Evolutionary conservation across 2,329 filamentous ascomycete genomes (phyloP).

Genomic region (Parasarocladium wereldwijsianum): DNA sequence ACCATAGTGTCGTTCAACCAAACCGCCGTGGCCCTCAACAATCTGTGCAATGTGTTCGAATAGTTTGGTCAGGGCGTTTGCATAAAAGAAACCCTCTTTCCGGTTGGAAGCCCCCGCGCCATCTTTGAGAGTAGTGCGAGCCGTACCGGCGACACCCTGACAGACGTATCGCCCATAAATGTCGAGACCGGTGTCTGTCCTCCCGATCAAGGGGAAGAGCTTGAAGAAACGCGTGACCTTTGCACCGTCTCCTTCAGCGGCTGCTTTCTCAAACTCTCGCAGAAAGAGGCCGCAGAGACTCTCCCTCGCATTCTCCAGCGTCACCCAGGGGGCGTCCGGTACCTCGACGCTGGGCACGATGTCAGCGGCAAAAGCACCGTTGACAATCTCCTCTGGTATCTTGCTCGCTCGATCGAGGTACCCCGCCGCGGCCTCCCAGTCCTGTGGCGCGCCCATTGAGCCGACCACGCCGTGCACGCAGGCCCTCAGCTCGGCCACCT

Average conservation of each 20-base stretch:
- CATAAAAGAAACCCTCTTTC: constrained; percentile 81
- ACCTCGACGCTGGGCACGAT: constrained; percentile 95
- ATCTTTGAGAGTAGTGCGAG: constrained; percentile 66
- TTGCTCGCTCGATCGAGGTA: constrained; percentile 75
- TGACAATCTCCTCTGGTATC: constrained; percentile 65
- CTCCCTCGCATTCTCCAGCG: constrained; percentile 74
- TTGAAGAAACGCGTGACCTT: constrained; percentile 97
- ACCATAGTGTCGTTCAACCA: constrained; percentile 92
- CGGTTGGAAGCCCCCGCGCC: constrained; percentile 30
- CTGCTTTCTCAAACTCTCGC: constrained; percentile 87
- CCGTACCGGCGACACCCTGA: constrained; percentile 76
- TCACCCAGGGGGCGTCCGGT: constrained; percentile 77
- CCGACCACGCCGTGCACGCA: constrained; percentile 90
- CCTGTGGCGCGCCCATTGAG: constrained; percentile 93
- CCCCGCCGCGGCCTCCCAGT: constrained; percentile 92
- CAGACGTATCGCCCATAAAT: constrained; percentile 95
- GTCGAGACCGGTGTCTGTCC: constrained; percentile 78
- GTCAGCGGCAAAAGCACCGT: constrained; percentile 74
- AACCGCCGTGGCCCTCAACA: constrained; percentile 74
- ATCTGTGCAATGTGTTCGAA: constrained; percentile 98
- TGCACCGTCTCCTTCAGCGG: constrained; percentile 70
- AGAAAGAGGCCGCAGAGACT: constrained; percentile 82
- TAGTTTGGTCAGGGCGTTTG: constrained; percentile 73
- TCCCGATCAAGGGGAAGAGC: constrained; percentile 83
- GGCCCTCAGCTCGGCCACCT: constrained; percentile 91